phyloP scores from a whole-genome alignment of 164 flowering plant genomes.

The Piper longum region DNA sequence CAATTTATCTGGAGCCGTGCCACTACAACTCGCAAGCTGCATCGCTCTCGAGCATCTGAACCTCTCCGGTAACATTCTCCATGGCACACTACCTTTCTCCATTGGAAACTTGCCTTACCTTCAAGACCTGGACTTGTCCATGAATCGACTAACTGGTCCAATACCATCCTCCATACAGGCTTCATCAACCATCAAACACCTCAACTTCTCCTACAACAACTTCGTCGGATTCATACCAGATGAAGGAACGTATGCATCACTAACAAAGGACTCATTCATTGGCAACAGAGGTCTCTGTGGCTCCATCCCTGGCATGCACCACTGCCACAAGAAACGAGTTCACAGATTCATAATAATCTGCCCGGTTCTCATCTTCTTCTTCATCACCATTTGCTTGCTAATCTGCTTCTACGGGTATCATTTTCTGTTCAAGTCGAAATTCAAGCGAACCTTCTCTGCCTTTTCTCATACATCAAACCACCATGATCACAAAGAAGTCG shows the following conservation, averaged over 20 bases:
- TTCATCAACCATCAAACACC: conserved; percentile 37
- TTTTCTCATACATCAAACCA: conserved; percentile 8
- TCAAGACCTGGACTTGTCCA: conserved; percentile 50
- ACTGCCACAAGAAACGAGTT: conserved; percentile 21
- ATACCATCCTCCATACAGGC: conserved; percentile 44
- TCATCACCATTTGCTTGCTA: conserved; percentile 16
- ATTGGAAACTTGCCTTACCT: conserved; percentile 61
- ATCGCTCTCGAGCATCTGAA: conserved; percentile 77
- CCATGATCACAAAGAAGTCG: conserved; percentile 7
- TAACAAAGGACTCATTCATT: conserved; percentile 36
- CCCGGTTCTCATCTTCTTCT: conserved; percentile 29
- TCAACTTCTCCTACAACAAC: conserved; percentile 66
- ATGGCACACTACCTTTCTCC: conserved; percentile 45
- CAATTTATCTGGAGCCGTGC: conserved; percentile 47
- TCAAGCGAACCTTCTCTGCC: conserved; percentile 12
- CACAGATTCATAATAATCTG: conserved; percentile 16
- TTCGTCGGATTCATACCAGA: conserved; percentile 52
- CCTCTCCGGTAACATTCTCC: conserved; percentile 39
- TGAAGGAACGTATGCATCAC: conserved; percentile 37
- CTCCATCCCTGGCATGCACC: conserved; percentile 34
- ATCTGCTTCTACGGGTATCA: conserved; percentile 34
- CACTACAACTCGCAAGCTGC: conserved; percentile 73
- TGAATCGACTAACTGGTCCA: conserved; percentile 42
- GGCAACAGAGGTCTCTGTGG: conserved; percentile 68
- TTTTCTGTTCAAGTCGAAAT: conserved; percentile 20